Conservation (phyloP, 345 rosid species). For the Euphorbia pulcherrima region DNA sequence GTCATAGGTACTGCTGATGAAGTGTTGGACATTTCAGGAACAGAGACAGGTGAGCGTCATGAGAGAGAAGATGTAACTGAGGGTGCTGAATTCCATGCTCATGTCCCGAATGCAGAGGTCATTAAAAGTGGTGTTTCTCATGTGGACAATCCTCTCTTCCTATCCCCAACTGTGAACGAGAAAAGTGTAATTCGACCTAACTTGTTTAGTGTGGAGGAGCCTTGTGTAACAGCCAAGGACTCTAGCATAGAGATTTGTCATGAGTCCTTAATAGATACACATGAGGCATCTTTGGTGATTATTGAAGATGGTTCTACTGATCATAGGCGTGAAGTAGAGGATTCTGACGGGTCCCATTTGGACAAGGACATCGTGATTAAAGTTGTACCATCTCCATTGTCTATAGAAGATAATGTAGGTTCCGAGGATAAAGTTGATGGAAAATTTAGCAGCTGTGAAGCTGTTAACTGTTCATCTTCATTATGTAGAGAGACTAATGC, state of each 20-base stretch:
- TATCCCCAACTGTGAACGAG: conserved; percentile 27
- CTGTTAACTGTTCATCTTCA: conserved; percentile 24
- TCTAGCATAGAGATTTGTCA: conserved; percentile 24
- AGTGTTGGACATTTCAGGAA: conserved; percentile 23
- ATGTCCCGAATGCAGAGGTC: conserved; percentile 25
- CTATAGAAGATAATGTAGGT: conserved; percentile 23
- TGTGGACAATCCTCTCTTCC: conserved; percentile 19
- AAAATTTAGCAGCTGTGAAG: conserved; percentile 14
- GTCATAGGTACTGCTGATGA: conserved; percentile 23
- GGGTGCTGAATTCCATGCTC: conserved; percentile 23
- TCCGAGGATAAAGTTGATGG: conserved; percentile 24
- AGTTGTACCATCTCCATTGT: conserved; percentile 26
- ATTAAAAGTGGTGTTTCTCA: conserved; percentile 18
- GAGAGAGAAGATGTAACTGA: conserved; percentile 17
- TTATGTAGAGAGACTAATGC: conserved; percentile 19
- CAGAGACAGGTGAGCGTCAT: conserved; percentile 14
- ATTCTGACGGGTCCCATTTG: conserved; percentile 16
- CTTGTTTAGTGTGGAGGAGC: conserved; percentile 25
- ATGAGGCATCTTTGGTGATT: conserved; percentile 14
- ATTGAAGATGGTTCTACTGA: conserved; percentile 16
- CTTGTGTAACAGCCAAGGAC: conserved; percentile 24
- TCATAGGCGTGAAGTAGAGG: conserved; percentile 27
- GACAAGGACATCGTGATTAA: conserved; percentile 21
- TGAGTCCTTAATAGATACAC: conserved; percentile 19
- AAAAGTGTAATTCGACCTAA: conserved; percentile 17